Conservation (phyloP, 1,139 yeast genomes). For the Saccharomyces pastorianus region DNA sequence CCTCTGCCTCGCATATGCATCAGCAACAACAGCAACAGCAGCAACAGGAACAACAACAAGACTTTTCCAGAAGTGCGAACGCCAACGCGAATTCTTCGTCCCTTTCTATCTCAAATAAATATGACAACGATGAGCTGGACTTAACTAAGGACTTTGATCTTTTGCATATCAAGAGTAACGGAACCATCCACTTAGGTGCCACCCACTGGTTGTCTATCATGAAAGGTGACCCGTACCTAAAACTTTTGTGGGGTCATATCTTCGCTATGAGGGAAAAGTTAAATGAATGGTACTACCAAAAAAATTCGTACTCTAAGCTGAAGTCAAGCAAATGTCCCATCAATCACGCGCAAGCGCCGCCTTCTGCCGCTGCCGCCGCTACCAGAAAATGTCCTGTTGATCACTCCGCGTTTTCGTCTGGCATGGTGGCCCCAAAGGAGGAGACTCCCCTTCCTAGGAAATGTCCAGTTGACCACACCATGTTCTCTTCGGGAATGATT, state of each 20-base stretch:
- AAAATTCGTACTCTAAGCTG: background rate
- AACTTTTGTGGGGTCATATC: conserved; percentile 45
- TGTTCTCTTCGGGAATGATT: conserved; percentile 2
- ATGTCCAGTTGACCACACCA: conserved; percentile 17
- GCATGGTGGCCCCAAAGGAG: background rate
- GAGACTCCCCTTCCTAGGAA: conserved; percentile 3
- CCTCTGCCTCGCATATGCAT: background rate
- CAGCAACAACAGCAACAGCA: background rate
- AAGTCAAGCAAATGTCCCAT: conserved; percentile 1
- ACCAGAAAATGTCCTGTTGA: conserved; percentile 5
- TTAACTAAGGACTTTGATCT: conserved; percentile 42
- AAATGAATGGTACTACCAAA: conserved; percentile 28
- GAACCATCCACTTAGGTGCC: conserved; percentile 44
- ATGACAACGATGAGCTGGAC: conserved; percentile 35
- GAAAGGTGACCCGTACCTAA: conserved; percentile 45
- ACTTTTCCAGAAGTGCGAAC: background rate
- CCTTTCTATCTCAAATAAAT: conserved; percentile 10
- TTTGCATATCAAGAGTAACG: conserved; percentile 42
- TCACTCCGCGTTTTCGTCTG: conserved; percentile 1
- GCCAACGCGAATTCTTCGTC: background rate
- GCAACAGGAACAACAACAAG: background rate
- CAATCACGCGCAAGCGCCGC: conserved; percentile 1
- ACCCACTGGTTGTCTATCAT: conserved; percentile 48
- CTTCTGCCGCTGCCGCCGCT: background rate
- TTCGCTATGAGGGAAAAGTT: conserved; percentile 41